Percentiles rank a stretch among this genome's conserved stretches.
These are phyloP conservation scores for Aspergillus affinis DNA, from an alignment of 495 filamentous ascomycete genomes.

Conservation along the genomic window DNA sequence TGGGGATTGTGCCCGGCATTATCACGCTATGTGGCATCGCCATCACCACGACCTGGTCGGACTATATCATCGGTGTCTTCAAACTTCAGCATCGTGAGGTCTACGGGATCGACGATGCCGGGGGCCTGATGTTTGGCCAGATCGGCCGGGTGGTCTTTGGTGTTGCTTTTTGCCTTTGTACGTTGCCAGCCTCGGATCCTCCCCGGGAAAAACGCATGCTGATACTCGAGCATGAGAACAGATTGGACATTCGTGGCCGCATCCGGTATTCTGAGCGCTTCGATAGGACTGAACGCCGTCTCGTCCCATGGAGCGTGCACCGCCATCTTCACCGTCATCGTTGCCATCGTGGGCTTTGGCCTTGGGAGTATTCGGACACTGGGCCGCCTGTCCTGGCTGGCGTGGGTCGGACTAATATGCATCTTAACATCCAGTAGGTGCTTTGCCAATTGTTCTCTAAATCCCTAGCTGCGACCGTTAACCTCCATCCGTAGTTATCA, in stretches of 20 bases:
- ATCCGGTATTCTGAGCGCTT: slow-evolving; percentile 55
- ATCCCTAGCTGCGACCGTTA: background rate
- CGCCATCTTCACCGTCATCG: slow-evolving; percentile 24
- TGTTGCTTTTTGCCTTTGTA: slow-evolving; percentile 36
- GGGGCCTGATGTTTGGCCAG: slow-evolving; percentile 55
- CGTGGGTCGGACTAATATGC: slow-evolving; percentile 19
- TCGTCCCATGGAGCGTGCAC: slow-evolving; percentile 59
- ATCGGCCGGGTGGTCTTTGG: slow-evolving; percentile 57
- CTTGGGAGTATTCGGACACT: slow-evolving; percentile 19
- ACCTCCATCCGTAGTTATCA: slow-evolving; percentile 45
- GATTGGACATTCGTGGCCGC: slow-evolving; percentile 21
- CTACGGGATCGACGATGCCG: slow-evolving; percentile 61
- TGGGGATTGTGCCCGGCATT: slow-evolving; percentile 52
- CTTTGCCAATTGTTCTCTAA: slow-evolving; percentile 16
- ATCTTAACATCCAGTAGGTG: slow-evolving; percentile 19
- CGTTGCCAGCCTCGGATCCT: background rate
- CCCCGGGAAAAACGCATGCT: no score
- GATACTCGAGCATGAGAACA: slow-evolving; percentile 18
- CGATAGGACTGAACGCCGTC: slow-evolving; percentile 61
- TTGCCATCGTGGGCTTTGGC: slow-evolving; percentile 17
- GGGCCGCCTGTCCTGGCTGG: slow-evolving; percentile 21
- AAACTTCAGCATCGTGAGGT: slow-evolving; percentile 61
- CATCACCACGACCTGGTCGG: slow-evolving; percentile 64
- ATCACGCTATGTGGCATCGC: slow-evolving; percentile 54
- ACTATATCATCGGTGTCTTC: slow-evolving; percentile 64